These are phyloP conservation scores for Ustilago hordei DNA, from an alignment of 1,284 basidiomycete species.

Conservation along the genomic window DNA sequence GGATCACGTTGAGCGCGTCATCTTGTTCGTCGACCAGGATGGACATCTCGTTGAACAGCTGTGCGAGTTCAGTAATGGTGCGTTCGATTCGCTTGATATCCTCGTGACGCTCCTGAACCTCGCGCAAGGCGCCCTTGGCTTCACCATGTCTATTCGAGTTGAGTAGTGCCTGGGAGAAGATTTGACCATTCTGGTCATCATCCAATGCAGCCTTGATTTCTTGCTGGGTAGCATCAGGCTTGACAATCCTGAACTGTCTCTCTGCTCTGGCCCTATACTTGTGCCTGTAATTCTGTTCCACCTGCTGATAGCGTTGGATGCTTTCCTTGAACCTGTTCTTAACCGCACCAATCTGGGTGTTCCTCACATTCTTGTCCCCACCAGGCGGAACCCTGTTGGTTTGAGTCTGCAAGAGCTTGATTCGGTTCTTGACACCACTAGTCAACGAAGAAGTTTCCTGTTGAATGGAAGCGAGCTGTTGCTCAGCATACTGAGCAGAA, in stretches of 20 bases:
- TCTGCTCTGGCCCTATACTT: slow-evolving; percentile 95
- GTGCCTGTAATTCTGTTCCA: slow-evolving; percentile 90
- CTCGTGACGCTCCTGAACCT: slow-evolving; percentile 90
- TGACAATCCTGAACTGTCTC: slow-evolving; percentile 93
- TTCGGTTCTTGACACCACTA: slow-evolving; percentile 66
- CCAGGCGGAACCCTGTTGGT: slow-evolving; percentile 54
- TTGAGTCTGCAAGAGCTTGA: slow-evolving; percentile 65
- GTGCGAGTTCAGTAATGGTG: slow-evolving; percentile 86
- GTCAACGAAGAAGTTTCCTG: slow-evolving; percentile 64
- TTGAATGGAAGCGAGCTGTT: slow-evolving; percentile 58
- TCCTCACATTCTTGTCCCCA: slow-evolving; percentile 69
- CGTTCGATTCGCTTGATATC: slow-evolving; percentile 88
- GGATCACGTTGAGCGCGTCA: slow-evolving; percentile 66
- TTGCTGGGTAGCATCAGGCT: slow-evolving; percentile 87
- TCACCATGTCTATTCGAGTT: slow-evolving; percentile 85
- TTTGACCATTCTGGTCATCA: slow-evolving; percentile 79
- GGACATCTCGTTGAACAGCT: slow-evolving; percentile 81
- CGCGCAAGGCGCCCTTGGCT: slow-evolving; percentile 83
- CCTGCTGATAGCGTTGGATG: slow-evolving; percentile 78
- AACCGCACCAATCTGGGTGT: slow-evolving; percentile 73
- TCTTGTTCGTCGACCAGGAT: slow-evolving; percentile 69
- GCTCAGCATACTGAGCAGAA: slow-evolving; percentile 65
- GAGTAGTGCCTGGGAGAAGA: slow-evolving; percentile 86
- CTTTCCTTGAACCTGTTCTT: slow-evolving; percentile 72
- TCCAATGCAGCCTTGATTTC: slow-evolving; percentile 82